Evolutionary conservation across 108 stramenopile species (phyloP).

Genomic region (Chaetoceros tenuissimus): DNA sequence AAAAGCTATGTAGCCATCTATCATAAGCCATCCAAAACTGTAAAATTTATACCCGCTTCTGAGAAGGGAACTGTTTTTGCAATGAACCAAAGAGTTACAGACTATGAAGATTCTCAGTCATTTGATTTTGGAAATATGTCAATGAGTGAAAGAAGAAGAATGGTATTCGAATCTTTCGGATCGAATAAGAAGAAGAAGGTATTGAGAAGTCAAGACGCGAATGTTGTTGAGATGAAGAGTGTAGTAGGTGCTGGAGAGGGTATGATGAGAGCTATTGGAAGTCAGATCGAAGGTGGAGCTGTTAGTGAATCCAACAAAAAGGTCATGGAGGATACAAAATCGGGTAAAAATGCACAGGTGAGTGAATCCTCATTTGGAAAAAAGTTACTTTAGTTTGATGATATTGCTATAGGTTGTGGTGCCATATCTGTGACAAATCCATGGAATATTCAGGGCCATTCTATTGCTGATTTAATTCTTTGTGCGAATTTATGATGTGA

Average conservation of each 20-base stretch:
- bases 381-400: background rate
- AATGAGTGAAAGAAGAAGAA: conserved; percentile 20
- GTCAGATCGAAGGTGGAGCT: conserved; percentile 30
- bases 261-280: conserved; percentile 30
- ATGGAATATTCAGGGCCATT: background rate
- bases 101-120: conserved; percentile 28
- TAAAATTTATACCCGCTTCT: conserved; percentile 43
- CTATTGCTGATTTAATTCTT: background rate
- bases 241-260: conserved; percentile 64
- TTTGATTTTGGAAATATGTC: conserved; percentile 4
- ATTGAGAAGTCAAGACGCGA: conserved; percentile 61
- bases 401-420: background rate
- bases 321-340: conserved; percentile 27
- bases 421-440: background rate
- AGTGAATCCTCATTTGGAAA: background rate
- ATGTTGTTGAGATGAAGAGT: conserved; percentile 64
- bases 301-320: conserved; percentile 55
- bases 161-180: conserved; percentile 74
- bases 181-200: conserved; percentile 73
- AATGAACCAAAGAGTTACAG: conserved; percentile 49
- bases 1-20: conserved; percentile 57
- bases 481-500: background rate
- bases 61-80: conserved; percentile 60
- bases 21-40: conserved; percentile 37
- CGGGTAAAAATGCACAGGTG: conserved; percentile 12